phyloP scores from a whole-genome alignment of 441 rosid genomes.

The Populus hybrid region DNA sequence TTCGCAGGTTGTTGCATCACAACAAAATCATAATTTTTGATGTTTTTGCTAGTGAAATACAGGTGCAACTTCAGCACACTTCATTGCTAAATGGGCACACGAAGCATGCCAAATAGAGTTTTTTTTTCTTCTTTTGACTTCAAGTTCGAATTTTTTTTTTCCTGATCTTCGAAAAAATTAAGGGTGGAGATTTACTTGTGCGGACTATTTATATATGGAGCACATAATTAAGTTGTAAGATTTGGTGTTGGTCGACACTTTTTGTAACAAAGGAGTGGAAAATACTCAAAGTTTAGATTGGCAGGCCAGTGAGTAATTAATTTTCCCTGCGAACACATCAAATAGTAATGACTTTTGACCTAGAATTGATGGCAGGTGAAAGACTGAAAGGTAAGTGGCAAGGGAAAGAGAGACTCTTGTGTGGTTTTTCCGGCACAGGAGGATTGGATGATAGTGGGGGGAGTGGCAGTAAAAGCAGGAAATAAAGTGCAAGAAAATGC shows the following conservation, averaged over 20 bases:
- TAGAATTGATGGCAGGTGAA: not conserved
- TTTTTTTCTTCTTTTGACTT: no score
- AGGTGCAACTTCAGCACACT: no score
- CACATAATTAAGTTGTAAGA: not conserved
- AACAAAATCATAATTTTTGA: no score
- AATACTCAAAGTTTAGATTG: not conserved
- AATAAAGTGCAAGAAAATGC: constrained; percentile 10
- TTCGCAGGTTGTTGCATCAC: no score
- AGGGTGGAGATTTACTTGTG: no score
- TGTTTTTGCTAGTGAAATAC: no score
- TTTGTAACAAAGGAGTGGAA: not conserved
- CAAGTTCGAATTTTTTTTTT: no score
- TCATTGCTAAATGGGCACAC: no score
- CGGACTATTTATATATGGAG: no score
- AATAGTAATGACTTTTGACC: not conserved
- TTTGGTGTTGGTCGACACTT: no score
- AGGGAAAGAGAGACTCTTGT: not conserved
- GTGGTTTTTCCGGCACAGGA: not conserved
- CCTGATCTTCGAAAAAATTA: no score
- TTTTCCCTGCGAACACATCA: not conserved
- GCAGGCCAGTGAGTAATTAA: not conserved
- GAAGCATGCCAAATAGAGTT: no score
- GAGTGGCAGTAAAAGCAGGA: not conserved
- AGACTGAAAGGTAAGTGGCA: not conserved
- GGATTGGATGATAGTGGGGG: not conserved